Conservation (phyloP, 1,284 basidiomycete species). For the Sporisorium scitamineum region DNA sequence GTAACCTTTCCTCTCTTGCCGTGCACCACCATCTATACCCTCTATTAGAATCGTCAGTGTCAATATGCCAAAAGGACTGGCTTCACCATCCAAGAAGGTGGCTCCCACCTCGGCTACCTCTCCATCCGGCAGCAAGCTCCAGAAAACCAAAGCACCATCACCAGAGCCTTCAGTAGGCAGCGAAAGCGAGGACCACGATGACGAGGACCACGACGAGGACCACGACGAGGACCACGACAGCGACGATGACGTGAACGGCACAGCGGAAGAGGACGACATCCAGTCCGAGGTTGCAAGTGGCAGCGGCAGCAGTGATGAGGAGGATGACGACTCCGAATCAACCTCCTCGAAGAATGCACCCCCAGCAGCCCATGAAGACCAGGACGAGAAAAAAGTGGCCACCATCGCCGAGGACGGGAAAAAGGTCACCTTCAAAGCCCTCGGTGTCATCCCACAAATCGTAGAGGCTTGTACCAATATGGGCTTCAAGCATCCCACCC, state of each 20-base stretch:
- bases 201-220: no score
- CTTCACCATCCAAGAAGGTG: conserved; percentile 22
- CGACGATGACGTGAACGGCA: conserved; percentile 11
- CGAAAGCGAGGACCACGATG: conserved; percentile 11
- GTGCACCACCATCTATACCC: conserved; percentile 1
- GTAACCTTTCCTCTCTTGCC: neutral
- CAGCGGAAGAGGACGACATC: conserved; percentile 1
- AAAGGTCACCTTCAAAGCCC: conserved; percentile 72
- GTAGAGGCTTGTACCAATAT: conserved; percentile 86
- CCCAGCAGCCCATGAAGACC: conserved; percentile 6
- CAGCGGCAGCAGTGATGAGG: neutral
- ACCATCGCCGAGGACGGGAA: conserved; percentile 30
- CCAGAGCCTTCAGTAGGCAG: conserved; percentile 8
- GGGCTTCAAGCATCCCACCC: conserved; percentile 87
- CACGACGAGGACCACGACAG: conserved; percentile 20
- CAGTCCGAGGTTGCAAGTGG: conserved; percentile 6
- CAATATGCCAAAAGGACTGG: conserved; percentile 21
- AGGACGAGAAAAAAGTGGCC: conserved; percentile 35
- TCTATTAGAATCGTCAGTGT: neutral
- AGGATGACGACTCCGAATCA: conserved; percentile 12
- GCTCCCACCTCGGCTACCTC: conserved; percentile 14
- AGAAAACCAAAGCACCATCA: conserved; percentile 23
- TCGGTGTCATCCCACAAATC: conserved; percentile 90
- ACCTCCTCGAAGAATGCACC: neutral
- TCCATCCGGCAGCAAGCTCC: conserved; percentile 11